Evolutionary conservation across 1,284 basidiomycete species (phyloP).

Genomic region (Heterobasidion irregulare): DNA sequence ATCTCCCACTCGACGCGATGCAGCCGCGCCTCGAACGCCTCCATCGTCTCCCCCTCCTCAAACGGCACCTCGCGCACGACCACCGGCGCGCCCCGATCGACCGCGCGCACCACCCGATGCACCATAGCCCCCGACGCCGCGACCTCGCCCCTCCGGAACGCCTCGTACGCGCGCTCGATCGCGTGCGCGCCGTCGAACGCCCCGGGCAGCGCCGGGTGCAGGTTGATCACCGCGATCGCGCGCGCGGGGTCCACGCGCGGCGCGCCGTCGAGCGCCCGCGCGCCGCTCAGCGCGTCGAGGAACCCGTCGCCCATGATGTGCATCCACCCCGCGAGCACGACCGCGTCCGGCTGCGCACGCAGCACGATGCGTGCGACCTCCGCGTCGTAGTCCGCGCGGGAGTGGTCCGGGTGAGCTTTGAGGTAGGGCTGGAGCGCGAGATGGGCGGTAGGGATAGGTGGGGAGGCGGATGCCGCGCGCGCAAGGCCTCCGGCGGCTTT

Average conservation of each 20-base stretch:
- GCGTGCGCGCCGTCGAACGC: conserved; percentile 92
- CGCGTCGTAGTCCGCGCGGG: conserved; percentile 81
- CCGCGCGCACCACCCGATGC: conserved; percentile 88
- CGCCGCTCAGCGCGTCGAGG: conserved; percentile 42
- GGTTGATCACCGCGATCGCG: conserved; percentile 86
- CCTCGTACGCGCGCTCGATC: conserved; percentile 84
- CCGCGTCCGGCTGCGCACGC: conserved; percentile 63
- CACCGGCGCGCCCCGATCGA: conserved; percentile 88
- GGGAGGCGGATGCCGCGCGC: conserved; percentile 62
- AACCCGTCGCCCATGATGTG: conserved; percentile 70
- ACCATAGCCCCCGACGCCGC: conserved; percentile 85
- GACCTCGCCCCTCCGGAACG: conserved; percentile 79
- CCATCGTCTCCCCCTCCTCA: conserved; percentile 63
- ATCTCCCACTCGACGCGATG: conserved; percentile 86
- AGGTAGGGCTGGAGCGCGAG: conserved; percentile 84
- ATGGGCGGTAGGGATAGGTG: conserved; percentile 78
- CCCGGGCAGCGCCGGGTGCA: conserved; percentile 93
- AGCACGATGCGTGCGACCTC: conserved; percentile 76
- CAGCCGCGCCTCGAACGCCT: conserved; percentile 72
- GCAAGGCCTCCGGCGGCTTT: conserved; percentile 88
- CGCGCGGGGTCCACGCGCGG: conserved; percentile 15
- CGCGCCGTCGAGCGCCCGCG: conserved; percentile 23
- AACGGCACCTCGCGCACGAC: conserved; percentile 78
- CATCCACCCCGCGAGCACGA: conserved; percentile 98
- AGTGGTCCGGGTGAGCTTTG: conserved; percentile 65